Evolutionary conservation across 306 rosid species (phyloP).

Genomic region (Castanea sativa): DNA sequence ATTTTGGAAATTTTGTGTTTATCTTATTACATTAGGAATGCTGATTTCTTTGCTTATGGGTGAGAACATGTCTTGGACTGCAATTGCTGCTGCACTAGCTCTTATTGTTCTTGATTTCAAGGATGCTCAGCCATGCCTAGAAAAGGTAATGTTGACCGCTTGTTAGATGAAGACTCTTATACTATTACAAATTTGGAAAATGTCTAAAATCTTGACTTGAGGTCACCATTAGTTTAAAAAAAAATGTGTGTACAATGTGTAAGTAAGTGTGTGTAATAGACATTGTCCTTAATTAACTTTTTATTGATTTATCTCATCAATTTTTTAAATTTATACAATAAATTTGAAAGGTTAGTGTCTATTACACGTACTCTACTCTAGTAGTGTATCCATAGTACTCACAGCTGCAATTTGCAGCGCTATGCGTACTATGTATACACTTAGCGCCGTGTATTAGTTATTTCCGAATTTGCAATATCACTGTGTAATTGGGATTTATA

Average conservation of each 20-base stretch:
- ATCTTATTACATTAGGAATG: conserved; percentile 75
- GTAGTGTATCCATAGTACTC: no score
- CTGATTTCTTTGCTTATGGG: conserved; percentile 74
- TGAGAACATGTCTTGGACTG: conserved; percentile 86
- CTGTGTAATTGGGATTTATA: no score
- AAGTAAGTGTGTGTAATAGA: not conserved
- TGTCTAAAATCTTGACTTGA: not conserved
- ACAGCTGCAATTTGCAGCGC: no score
- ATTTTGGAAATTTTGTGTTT: conserved; percentile 70
- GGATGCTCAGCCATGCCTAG: conserved; percentile 85
- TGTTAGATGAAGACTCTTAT: not conserved
- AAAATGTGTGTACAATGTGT: not conserved
- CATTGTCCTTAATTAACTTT: no score
- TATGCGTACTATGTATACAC: no score
- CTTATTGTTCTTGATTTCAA: conserved; percentile 88
- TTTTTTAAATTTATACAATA: no score
- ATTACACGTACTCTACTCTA: no score
- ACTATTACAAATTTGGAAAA: no score
- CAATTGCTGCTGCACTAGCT: conserved; percentile 81
- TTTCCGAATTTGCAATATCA: no score
- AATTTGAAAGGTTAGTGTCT: no score
- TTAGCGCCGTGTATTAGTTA: no score
- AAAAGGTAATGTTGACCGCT: conserved; percentile 55
- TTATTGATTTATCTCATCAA: no score
- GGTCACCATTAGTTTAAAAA: not conserved